Evolutionary conservation across 495 filamentous ascomycete genomes (phyloP).

Genomic region (Hypomontagnella monticulosa): DNA sequence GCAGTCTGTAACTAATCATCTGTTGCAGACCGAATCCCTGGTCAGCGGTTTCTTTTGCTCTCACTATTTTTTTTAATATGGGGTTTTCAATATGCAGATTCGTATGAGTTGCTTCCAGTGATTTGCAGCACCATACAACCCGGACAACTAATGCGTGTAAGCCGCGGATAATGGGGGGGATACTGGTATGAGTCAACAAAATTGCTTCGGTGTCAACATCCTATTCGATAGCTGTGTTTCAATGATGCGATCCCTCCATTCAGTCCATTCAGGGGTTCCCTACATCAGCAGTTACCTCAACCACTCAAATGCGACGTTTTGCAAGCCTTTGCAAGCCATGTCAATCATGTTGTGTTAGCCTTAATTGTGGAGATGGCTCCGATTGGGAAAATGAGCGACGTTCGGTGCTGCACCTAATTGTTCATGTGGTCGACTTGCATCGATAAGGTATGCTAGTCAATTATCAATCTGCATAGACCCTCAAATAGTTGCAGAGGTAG

Average conservation of each 20-base stretch:
- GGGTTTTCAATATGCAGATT: slow-evolving; percentile 21
- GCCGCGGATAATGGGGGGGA: slow-evolving; percentile 24
- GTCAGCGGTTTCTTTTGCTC: no score
- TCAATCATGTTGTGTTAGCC: slow-evolving; percentile 17
- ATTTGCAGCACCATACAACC: slow-evolving; percentile 19
- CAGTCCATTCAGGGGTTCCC: slow-evolving; percentile 23
- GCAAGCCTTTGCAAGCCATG: no score
- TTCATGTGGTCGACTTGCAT: not conserved
- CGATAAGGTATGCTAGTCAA: no score
- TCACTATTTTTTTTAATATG: no score
- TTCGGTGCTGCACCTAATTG: slow-evolving; percentile 12
- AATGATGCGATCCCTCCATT: slow-evolving; percentile 22
- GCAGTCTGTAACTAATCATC: no score
- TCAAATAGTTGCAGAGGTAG: no score
- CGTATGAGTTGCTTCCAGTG: slow-evolving; percentile 5
- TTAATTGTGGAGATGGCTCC: slow-evolving; percentile 30
- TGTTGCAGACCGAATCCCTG: slow-evolving; percentile 16
- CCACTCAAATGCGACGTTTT: not conserved
- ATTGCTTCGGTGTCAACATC: slow-evolving; percentile 38
- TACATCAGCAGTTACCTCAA: not conserved
- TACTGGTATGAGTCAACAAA: slow-evolving; percentile 34
- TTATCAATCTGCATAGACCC: no score
- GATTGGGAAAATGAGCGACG: slow-evolving; percentile 12
- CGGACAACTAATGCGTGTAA: slow-evolving; percentile 9
- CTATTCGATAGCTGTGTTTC: slow-evolving; percentile 23